Evolutionary conservation across 257 asterid genomes (phyloP).

Genomic region (Avicennia marina): DNA sequence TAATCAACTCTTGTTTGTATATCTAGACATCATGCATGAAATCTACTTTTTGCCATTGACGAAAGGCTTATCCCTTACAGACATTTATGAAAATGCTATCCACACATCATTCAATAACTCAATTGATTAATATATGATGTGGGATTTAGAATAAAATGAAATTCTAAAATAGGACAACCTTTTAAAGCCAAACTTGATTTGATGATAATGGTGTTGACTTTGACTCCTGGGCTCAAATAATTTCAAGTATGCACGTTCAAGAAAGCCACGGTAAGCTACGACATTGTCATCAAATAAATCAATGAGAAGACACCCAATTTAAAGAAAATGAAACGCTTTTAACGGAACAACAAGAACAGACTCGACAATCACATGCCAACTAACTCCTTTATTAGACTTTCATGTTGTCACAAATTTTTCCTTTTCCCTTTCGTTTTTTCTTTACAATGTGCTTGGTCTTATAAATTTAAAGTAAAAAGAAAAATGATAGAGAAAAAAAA

Average conservation of each 20-base stretch:
- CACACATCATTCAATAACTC: constrained; percentile 15
- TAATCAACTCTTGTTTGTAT: constrained; percentile 13
- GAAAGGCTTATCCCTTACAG: constrained; percentile 20
- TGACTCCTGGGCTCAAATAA: constrained; percentile 31
- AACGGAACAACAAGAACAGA: no score
- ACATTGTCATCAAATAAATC: no score
- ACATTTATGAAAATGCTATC: not conserved
- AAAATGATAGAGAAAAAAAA: no score
- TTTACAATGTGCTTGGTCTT: no score
- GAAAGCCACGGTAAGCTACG: no score
- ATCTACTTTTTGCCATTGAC: not conserved
- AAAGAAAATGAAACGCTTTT: constrained; percentile 12
- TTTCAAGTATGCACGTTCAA: constrained; percentile 11
- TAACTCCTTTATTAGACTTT: no score
- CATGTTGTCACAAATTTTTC: no score
- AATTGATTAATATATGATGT: constrained; percentile 11
- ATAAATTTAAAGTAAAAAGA: no score
- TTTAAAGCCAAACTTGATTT: constrained; percentile 8
- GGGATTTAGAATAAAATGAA: not conserved
- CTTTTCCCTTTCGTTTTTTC: no score
- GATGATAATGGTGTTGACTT: constrained; percentile 26
- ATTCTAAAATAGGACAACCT: constrained; percentile 14
- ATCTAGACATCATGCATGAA: not conserved
- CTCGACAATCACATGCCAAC: no score
- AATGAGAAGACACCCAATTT: constrained; percentile 22